Base-by-base conservation (phyloP, 2,329 filamentous ascomycete genomes). In the Xylariomycetidae sp. region DNA sequence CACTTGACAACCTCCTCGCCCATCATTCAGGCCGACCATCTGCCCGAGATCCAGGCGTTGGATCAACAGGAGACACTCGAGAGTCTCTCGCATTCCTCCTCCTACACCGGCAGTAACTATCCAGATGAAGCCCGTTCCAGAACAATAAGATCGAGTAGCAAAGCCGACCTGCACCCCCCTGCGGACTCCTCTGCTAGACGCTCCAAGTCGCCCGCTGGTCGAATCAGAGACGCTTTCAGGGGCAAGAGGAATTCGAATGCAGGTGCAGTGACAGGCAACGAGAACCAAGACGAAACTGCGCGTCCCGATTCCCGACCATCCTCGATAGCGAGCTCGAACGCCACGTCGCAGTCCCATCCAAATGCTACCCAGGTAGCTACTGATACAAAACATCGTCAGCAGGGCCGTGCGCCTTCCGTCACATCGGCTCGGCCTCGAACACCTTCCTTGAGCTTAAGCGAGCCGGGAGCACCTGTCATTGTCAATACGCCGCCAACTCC, bases 1-100 rank as follows among this genome's bases (percentile, higher is more conserved):
- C 77, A 82, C 56, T 65, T 82, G 39, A 84, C 81, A 30, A 76
- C 77, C 20, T 82, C 80, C 19, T 84, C 81, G 15, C 76, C 82
- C 19, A 59, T 82, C 38, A 71, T 84, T 31, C 77, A 80, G 49
- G 70, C 74, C 30, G 65, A 64, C 16, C 70, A 72, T 43, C 51
- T 71, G 32, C 62, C 66, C 30, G 65, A 67, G 31, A 52, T 60
- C 14, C 65, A 67, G 38, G 47, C 50, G 20, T 50, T 59, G 29
- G 60, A 65, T 31, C 50, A 53, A 19, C 50, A 55, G 17, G 46
- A 52, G 29, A 38, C 38, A 23, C 29, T 38, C 10, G 44, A 52
- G 34, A 42, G 33, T 20, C 34, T 52, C 32, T 48, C 50, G 24
- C 52, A 57, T 47, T 62, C 70, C 40, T 53, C 64, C 6, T 58